Evolutionary conservation across 495 filamentous ascomycete species (phyloP).

Genomic region (Parmelia sp.): DNA sequence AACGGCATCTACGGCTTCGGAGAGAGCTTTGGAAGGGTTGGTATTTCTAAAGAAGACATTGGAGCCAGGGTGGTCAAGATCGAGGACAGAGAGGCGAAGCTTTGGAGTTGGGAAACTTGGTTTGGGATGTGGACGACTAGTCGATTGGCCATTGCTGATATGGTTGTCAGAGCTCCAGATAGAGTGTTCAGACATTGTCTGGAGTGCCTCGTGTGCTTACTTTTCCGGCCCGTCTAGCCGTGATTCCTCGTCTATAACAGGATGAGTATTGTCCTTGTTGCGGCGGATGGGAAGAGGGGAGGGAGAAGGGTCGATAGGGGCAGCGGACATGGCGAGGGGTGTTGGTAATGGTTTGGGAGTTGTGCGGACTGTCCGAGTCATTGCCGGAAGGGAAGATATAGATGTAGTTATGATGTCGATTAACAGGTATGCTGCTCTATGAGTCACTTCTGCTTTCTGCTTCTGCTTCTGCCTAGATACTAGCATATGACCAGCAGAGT

Average conservation of each 20-base stretch:
- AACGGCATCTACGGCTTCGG: constrained; percentile 50
- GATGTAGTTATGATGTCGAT: neutral
- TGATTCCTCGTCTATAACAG: neutral
- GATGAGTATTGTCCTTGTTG: constrained; percentile 4
- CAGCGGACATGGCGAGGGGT: constrained; percentile 26
- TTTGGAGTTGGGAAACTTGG: constrained; percentile 47
- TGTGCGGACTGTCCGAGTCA: constrained; percentile 13
- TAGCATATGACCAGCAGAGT: too few relatives aligned
- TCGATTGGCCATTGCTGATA: constrained; percentile 2
- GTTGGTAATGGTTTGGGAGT: constrained; percentile 24
- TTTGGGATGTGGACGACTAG: constrained; percentile 22
- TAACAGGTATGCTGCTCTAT: neutral
- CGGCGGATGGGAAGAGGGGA: constrained; percentile 22
- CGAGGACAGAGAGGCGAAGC: constrained; percentile 63
- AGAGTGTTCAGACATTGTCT: neutral
- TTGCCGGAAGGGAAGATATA: too few relatives aligned
- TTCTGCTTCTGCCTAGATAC: too few relatives aligned
- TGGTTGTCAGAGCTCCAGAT: neutral
- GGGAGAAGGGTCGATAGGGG: constrained; percentile 15
- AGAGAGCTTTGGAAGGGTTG: constrained; percentile 53
- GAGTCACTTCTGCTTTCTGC: neutral
- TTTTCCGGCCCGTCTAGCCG: neutral
- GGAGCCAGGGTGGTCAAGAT: constrained; percentile 59
- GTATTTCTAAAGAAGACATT: constrained; percentile 55
- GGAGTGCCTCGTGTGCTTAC: neutral